phyloP scores from a whole-genome alignment of 306 rosid species.

The Glycine tomentella region DNA sequence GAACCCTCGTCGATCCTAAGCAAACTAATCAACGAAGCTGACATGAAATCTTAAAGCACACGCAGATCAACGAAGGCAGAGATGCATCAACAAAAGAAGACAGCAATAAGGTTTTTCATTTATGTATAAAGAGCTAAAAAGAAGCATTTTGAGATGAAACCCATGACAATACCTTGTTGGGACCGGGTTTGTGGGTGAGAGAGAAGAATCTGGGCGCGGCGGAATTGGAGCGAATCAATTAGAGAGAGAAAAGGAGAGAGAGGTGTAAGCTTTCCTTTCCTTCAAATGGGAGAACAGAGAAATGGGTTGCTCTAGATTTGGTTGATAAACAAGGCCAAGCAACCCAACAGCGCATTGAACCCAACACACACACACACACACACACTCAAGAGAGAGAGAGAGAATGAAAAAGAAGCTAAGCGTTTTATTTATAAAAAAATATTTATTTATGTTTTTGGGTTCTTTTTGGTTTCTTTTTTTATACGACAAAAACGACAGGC shows the following conservation, averaged over 20 bases:
- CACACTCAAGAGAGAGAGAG: neutral
- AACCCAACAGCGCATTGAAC: neutral
- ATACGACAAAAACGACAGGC: slow-evolving; percentile 63
- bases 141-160: slow-evolving; percentile 8
- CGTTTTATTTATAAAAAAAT: neutral
- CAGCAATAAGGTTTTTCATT: too few species aligned
- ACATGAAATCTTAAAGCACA: slow-evolving; percentile 34
- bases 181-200: neutral
- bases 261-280: slow-evolving; percentile 29
- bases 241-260: too few species aligned
- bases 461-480: slow-evolving; percentile 47
- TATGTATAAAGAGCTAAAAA: neutral
- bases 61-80: slow-evolving; percentile 46
- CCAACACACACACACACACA: too few species aligned
- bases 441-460: slow-evolving; percentile 31
- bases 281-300: slow-evolving; percentile 53
- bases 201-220: neutral
- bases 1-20: slow-evolving; percentile 41
- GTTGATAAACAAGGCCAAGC: slow-evolving; percentile 52
- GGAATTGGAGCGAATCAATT: neutral
- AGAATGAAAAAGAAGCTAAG: neutral
- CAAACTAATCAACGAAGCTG: slow-evolving; percentile 41
- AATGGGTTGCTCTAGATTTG: slow-evolving; percentile 65
- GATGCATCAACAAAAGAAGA: too few species aligned
- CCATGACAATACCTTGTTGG: slow-evolving; percentile 50